Base-by-base conservation (phyloP, 73 alveolate genomes). In the Paramecium sexaurelia region DNA sequence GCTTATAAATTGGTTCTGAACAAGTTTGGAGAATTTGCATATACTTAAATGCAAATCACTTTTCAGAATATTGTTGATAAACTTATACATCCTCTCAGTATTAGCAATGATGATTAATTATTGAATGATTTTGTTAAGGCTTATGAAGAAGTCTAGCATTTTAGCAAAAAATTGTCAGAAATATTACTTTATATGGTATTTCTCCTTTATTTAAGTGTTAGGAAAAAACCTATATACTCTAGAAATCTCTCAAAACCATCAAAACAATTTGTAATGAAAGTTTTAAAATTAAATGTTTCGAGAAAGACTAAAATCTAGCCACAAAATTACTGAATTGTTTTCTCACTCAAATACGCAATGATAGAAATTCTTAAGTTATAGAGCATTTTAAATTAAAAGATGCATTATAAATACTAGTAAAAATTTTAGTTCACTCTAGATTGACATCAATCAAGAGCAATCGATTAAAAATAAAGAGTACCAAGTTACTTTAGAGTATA, bases 371-470 rank as follows among this genome's bases (percentile, higher is more conserved):
- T 11, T n/a, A 33, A 39, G 20, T 17, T n/a, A 32, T 33, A 2
- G 87, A 73, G n/a, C 55, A 73, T 24, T 36, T 36, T 73, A 36
- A 73, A 73, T 73, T 73, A 19, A 27, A 36, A 73, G 19, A 36
- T n/a, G 87, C 87, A 39, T 73, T 73, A 73, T 36, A 73, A 73
- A 73, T 73, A 73, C 56, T 73, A 73, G 43, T 61, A 61, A 24
- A 3, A 1, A 61, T 61, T 61, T 22, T 26, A 9, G 17, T 61
- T 5, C 11, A 61, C 7, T 32, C 1, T 61, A 61, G 83, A 73
- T 73, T 33, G 87, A 73, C 15, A 3, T 73, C 19, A 73, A 73
- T 39, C 26, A 73, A 73, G 57, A 73, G 19, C 8, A 33, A 22
- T 10, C 15, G 32, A 36, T 73, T 36, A 73, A 73, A 39, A 33